These are phyloP conservation scores for Leccinum longicurvipes DNA, from an alignment of 768 basidiomycete genomes.

Conservation along the genomic window DNA sequence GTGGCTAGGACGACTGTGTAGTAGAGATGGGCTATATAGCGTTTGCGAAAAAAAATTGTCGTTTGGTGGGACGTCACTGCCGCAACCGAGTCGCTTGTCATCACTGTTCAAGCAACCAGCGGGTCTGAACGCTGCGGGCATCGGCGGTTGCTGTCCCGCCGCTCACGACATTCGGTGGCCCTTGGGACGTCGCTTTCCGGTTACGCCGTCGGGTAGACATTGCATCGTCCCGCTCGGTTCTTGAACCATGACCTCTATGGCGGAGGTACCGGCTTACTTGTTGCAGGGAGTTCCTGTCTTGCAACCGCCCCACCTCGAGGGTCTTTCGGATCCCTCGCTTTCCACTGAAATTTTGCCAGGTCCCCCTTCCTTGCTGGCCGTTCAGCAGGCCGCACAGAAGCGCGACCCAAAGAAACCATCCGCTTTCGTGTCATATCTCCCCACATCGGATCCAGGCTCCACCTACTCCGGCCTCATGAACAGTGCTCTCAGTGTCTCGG, in stretches of 20 bases:
- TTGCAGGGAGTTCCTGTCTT: conserved; percentile 67
- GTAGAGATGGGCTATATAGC: conserved; percentile 6
- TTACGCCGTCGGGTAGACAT: conserved; percentile 17
- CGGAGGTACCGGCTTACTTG: conserved; percentile 66
- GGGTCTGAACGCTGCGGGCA: conserved; percentile 18
- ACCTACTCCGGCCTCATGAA: conserved; percentile 79
- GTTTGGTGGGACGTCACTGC: conserved; percentile 20
- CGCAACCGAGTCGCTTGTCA: conserved; percentile 21
- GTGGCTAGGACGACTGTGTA: conserved; percentile 16
- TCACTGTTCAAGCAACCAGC: conserved; percentile 9
- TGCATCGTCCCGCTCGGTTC: conserved; percentile 17
- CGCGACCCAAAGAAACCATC: conserved; percentile 79
- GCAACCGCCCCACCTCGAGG: conserved; percentile 79
- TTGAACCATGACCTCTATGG: conserved; percentile 65
- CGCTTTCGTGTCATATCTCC: conserved; percentile 73
- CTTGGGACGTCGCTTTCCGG: conserved; percentile 15
- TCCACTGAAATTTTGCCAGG: conserved; percentile 91
- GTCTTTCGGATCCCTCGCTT: conserved; percentile 62
- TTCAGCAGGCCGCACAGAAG: conserved; percentile 68
- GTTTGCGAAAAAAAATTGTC: conserved; percentile 26
- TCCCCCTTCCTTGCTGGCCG: conserved; percentile 70
- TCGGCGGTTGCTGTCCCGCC: conserved; percentile 15
- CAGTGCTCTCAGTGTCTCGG: conserved; percentile 54
- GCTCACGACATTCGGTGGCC: conserved; percentile 23
- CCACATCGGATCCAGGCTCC: conserved; percentile 81